Percentiles rank a stretch among this genome's conserved stretches.
Evolutionary conservation across 2,329 filamentous ascomycete genomes (phyloP).

Genomic region (Talaromyces sp.): DNA sequence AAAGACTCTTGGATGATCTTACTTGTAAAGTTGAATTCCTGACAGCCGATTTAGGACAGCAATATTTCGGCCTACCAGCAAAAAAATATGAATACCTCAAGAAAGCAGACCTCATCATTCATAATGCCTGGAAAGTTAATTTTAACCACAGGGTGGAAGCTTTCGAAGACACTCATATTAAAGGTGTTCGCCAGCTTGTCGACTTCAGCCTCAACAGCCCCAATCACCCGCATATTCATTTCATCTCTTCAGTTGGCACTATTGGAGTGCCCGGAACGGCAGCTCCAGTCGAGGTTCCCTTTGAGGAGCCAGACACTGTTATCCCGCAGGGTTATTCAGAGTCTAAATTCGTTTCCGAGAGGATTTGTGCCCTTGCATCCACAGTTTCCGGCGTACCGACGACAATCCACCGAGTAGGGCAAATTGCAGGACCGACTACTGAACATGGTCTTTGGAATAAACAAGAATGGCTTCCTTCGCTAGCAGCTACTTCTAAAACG

Average conservation of each 20-base stretch:
- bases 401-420: constrained; percentile 28
- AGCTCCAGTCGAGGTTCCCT: constrained; percentile 12
- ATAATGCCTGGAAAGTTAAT: constrained; percentile 27
- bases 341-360: constrained; percentile 38
- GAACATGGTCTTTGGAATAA: constrained; percentile 50
- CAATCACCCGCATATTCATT: constrained; percentile 5
- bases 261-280: neutral
- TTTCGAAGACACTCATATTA: constrained; percentile 21
- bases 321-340: constrained; percentile 30
- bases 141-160: constrained; percentile 21
- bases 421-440: constrained; percentile 27
- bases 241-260: constrained; percentile 1
- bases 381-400: constrained; percentile 16
- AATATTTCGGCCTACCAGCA: neutral
- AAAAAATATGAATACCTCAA: constrained; percentile 9
- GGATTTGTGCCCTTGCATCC: constrained; percentile 36
- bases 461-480: neutral
- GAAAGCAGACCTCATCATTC: constrained; percentile 17
- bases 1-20: neutral
- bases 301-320: constrained; percentile 21
- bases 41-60: neutral
- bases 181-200: constrained; percentile 13
- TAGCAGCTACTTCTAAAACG: neutral
- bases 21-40: neutral
- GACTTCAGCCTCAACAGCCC: constrained; percentile 1